Conservation (phyloP, 805 yeast genomes). For the Candida michaelii region DNA sequence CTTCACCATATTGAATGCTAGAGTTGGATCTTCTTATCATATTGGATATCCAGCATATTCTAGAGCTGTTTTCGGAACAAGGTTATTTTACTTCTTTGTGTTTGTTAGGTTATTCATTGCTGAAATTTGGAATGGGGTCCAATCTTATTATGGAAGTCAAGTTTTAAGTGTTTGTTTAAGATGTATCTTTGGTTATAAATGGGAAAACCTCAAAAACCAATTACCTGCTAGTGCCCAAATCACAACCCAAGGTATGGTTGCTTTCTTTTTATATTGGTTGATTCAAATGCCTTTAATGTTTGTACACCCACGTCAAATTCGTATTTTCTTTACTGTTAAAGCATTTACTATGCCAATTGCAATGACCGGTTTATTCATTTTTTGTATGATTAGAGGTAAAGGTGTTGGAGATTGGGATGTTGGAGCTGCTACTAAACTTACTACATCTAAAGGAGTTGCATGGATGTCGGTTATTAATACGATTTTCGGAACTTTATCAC, state of each 20-base stretch:
- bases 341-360: constrained; percentile 14
- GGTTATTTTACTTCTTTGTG: constrained; percentile 13
- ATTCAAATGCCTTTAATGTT: constrained; percentile 16
- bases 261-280: constrained; percentile 13
- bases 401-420: constrained; percentile 16
- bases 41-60: constrained; percentile 14
- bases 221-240: constrained; percentile 14
- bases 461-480: constrained; percentile 16
- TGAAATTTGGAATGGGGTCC: constrained; percentile 15
- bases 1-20: constrained; percentile 15
- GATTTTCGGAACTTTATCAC: constrained; percentile 15
- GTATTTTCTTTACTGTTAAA: constrained; percentile 14
- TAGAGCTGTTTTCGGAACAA: constrained; percentile 14
- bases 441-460: constrained; percentile 9
- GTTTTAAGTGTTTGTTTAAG: constrained; percentile 9
- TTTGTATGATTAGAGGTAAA: constrained; percentile 13
- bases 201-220: constrained; percentile 13
- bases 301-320: constrained; percentile 15
- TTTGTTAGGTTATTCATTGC: constrained; percentile 15
- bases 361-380: constrained; percentile 12
- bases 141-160: constrained; percentile 12
- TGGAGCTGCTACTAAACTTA: constrained; percentile 6
- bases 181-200: constrained; percentile 15
- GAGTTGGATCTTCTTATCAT: constrained; percentile 16
- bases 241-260: constrained; percentile 10